These are phyloP conservation scores for Breynia disticha DNA, from an alignment of 441 rosid genomes.

Conservation along the genomic window DNA sequence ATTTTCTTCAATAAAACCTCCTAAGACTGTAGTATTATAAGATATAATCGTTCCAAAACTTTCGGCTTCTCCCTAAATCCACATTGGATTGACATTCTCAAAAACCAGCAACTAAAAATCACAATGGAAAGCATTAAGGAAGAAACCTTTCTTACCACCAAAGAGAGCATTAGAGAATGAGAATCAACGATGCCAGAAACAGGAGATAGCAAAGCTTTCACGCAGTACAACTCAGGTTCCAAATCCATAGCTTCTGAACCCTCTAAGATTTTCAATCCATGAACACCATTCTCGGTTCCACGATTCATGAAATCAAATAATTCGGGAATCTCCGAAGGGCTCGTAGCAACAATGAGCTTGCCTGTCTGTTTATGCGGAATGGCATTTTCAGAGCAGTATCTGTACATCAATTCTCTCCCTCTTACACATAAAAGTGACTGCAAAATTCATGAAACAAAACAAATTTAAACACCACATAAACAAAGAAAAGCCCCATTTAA, in stretches of 20 bases:
- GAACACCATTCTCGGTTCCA: constrained; percentile 54
- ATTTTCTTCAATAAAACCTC: constrained; percentile 49
- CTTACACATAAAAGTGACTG: constrained; percentile 59
- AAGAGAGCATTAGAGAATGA: constrained; percentile 73
- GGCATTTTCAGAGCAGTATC: constrained; percentile 44
- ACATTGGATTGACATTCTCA: constrained; percentile 21
- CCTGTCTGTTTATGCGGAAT: constrained; percentile 66
- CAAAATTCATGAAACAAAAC: constrained; percentile 3
- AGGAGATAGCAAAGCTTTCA: constrained; percentile 69
- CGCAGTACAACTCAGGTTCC: constrained; percentile 72
- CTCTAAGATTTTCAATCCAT: constrained; percentile 51
- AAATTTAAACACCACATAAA: no score
- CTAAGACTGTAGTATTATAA: constrained; percentile 57
- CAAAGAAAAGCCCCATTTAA: no score
- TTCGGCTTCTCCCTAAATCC: constrained; percentile 85
- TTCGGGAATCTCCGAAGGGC: constrained; percentile 48
- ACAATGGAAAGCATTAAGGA: neutral
- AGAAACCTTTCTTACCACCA: constrained; percentile 40
- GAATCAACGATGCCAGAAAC: constrained; percentile 73
- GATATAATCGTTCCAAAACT: constrained; percentile 49
- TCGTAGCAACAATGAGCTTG: constrained; percentile 76
- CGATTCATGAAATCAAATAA: constrained; percentile 40
- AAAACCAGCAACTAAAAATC: constrained; percentile 20
- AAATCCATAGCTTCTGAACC: constrained; percentile 60
- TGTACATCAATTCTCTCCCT: constrained; percentile 72